Base-by-base conservation (phyloP, 139 green algal genomes). In the Diplosphaera chodatii region DNA sequence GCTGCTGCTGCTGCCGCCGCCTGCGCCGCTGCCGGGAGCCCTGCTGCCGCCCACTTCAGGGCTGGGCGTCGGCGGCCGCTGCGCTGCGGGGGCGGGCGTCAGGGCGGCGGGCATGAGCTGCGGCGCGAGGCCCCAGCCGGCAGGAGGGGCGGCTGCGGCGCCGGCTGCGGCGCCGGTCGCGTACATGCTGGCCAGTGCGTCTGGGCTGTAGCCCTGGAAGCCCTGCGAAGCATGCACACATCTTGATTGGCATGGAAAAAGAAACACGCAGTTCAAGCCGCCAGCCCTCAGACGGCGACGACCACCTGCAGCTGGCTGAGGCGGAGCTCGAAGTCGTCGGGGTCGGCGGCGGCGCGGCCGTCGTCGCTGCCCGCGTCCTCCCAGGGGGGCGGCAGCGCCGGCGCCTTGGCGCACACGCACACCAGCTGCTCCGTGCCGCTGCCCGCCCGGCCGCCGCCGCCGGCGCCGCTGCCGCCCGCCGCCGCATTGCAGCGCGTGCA, bases 401-500 rank as follows among this genome's bases (percentile, higher is more conserved):
- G 48, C 16, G 16, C 16, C 48, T 23, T 23, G 3, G 48, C 48
- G 10, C 37, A 10, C 71, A 78, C 74, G 18, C 48, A 59, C 48
- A 59, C 48, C 48, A 59, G 48, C 48, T 23, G 48, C 16, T 18
- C 48, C 16, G 16, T 18, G 48, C 16, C 48, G 48, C 16, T 18
- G 48, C 3, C 48, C 48, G 8, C 10, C 13, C 48, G 3, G 48
- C 10, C 16, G 48, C 16, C 16, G 48, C 48, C 16, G 48, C 16
- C 48, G 48, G 55, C 77, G 40, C 30, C 31, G 33, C 55, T 69
- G 25, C 64, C 40, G 18, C 68, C 74, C 55, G 80, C 78, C 30
- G 59, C 40, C 1, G 69, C 28, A 63, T 82, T 77, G 77, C 82
- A 87, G 55, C 79, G 76, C 30, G 80, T 79, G 66, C 82, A 87